A percentile compares a stretch with the other conserved stretches of the same genome.
Evolutionary conservation across 2,329 filamentous ascomycete genomes (phyloP).

Genomic region (Alternaria tenuissima): DNA sequence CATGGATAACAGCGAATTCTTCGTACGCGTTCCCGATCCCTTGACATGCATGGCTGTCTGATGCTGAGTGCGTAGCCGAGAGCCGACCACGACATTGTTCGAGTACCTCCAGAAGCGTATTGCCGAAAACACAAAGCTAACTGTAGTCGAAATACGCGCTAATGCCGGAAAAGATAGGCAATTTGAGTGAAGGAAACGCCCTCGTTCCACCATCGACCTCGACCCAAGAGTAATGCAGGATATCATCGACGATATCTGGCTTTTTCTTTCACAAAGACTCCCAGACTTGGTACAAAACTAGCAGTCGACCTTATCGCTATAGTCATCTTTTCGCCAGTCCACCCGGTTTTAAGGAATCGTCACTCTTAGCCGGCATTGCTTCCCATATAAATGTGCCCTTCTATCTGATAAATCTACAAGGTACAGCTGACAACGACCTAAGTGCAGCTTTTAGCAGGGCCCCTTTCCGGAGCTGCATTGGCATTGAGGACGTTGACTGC

Average conservation of each 20-base stretch:
- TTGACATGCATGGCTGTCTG: not conserved
- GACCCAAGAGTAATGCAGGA: not conserved
- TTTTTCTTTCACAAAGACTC: not conserved
- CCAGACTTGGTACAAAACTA: not conserved
- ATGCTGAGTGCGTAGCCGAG: conserved; percentile 13
- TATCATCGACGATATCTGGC: not conserved
- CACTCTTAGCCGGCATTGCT: conserved; percentile 45
- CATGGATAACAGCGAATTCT: not conserved
- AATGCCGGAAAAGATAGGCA: not conserved
- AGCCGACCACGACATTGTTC: conserved; percentile 8
- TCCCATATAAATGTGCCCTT: conserved; percentile 38
- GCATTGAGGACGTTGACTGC: conserved; percentile 31
- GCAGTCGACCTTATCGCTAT: not conserved
- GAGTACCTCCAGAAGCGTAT: conserved; percentile 2
- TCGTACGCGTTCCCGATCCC: not conserved
- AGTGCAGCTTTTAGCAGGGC: conserved; percentile 14
- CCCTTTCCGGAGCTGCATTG: conserved; percentile 18
- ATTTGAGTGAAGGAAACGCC: not conserved
- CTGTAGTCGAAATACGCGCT: not conserved
- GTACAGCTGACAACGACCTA: conserved; percentile 20
- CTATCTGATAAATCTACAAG: conserved; percentile 38
- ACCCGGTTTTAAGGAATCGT: conserved; percentile 51
- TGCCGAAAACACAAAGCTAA: not conserved
- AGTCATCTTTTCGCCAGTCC: not conserved
- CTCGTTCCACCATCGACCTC: not conserved